A percentile compares a stretch with the other conserved stretches of the same genome.
Conservation (phyloP, 148 eudicot species). For the Nyssa sinensis region DNA sequence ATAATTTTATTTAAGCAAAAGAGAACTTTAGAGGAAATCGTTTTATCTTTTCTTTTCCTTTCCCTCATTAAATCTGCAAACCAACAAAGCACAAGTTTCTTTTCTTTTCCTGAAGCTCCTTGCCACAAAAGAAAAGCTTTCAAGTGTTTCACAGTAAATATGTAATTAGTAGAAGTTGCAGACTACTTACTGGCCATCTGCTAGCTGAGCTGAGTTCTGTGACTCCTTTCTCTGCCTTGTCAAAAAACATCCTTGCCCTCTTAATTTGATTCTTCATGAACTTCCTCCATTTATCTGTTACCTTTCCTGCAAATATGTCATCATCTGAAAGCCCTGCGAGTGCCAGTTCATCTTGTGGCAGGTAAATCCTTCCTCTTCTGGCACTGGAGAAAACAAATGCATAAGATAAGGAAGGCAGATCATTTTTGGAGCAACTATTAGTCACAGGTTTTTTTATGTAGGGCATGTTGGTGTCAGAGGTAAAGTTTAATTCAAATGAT, state of each 20-base stretch:
- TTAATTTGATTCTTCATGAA: conserved; percentile 94
- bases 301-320: conserved; percentile 84
- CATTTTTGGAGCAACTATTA: neutral
- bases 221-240: conserved; percentile 89
- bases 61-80: too few species aligned
- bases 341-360: conserved; percentile 96
- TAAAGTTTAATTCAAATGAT: too few species aligned
- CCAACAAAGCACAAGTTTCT: too few species aligned
- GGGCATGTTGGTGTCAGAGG: too few species aligned
- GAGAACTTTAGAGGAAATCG: too few species aligned
- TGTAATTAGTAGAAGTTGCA: neutral
- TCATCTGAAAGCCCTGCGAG: conserved; percentile 94
- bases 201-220: conserved; percentile 81
- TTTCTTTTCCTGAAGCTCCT: neutral
- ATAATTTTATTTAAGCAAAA: too few species aligned
- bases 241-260: conserved; percentile 90
- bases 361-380: conserved; percentile 84
- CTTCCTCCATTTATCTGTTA: conserved; percentile 89
- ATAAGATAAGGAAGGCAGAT: neutral
- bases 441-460: too few species aligned
- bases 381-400: conserved; percentile 51
- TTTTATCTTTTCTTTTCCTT: too few species aligned
- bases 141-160: neutral
- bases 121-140: neutral
- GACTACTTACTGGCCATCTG: conserved; percentile 87